A percentile compares a stretch with the other conserved stretches of the same genome.
Evolutionary conservation across 139 green algal genomes (phyloP).

Genomic region (Chlamydomonas incerta): DNA sequence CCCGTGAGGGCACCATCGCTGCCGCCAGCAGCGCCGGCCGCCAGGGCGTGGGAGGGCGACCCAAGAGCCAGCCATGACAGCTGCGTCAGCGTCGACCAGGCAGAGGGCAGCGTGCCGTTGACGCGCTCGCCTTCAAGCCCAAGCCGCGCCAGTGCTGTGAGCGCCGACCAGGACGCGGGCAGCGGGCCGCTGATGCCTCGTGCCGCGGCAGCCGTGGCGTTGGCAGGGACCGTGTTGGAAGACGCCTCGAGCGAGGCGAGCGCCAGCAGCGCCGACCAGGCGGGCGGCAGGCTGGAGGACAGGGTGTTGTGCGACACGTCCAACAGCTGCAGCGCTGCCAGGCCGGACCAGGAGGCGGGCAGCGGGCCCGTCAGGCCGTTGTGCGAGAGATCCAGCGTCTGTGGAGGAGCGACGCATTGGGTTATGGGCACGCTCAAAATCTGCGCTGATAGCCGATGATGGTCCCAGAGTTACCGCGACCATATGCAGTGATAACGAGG

Average conservation of each 20-base stretch:
- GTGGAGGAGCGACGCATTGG: too few relatives aligned
- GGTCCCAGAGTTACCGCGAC: too few relatives aligned
- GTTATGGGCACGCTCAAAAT: too few relatives aligned
- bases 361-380: neutral
- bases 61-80: neutral
- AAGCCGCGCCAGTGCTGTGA: neutral
- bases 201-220: neutral
- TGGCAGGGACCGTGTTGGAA: neutral
- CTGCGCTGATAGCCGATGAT: too few relatives aligned
- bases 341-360: neutral
- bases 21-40: neutral
- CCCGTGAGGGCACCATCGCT: neutral
- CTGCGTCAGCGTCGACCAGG: neutral
- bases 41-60: neutral
- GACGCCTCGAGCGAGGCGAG: neutral
- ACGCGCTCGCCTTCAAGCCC: neutral
- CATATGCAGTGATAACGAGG: too few relatives aligned
- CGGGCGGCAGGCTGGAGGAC: slow-evolving; percentile 10
- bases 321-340: neutral
- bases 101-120: slow-evolving; percentile 25
- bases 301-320: neutral
- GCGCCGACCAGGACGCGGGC: neutral
- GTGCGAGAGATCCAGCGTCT: too few relatives aligned
- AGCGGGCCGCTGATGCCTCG: slow-evolving; percentile 7
- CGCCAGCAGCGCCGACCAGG: neutral